A percentile compares a stretch with the other conserved stretches of the same genome.
Evolutionary conservation across 1,284 basidiomycete species (phyloP).

Genomic region (Irpex rosettiformis): DNA sequence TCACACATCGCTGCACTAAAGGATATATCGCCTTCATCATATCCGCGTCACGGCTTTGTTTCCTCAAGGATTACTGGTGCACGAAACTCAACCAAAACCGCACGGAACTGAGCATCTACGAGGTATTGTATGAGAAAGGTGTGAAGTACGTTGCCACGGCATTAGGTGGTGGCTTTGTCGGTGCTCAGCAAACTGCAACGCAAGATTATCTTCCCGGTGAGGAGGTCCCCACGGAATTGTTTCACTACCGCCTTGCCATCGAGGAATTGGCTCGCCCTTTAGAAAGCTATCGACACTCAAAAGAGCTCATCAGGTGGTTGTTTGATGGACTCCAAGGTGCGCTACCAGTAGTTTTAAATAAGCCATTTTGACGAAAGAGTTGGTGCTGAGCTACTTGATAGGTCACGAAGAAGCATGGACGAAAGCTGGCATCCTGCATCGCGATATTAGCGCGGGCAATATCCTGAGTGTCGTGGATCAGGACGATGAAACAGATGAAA

Average conservation of each 20-base stretch:
- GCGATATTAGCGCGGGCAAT: slow-evolving; percentile 5
- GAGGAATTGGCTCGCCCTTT: neutral
- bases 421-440: slow-evolving; percentile 1
- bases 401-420: neutral
- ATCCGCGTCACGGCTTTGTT: neutral
- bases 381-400: neutral
- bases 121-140: neutral
- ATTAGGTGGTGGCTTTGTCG: slow-evolving; percentile 2
- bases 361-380: neutral
- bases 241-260: neutral
- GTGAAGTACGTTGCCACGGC: slow-evolving; percentile 1
- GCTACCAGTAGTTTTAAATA: too few relatives aligned
- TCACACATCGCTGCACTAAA: neutral
- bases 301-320: neutral
- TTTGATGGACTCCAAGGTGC: too few relatives aligned
- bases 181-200: neutral
- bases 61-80: slow-evolving; percentile 10
- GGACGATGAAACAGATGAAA: neutral
- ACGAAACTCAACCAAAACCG: neutral
- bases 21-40: slow-evolving; percentile 3
- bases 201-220: neutral
- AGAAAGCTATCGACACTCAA: neutral
- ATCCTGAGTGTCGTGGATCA: neutral
- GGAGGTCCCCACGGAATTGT: neutral
- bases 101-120: slow-evolving; percentile 1